Conservation (phyloP, 208 protist genomes). For the Leishmania braziliensis region DNA sequence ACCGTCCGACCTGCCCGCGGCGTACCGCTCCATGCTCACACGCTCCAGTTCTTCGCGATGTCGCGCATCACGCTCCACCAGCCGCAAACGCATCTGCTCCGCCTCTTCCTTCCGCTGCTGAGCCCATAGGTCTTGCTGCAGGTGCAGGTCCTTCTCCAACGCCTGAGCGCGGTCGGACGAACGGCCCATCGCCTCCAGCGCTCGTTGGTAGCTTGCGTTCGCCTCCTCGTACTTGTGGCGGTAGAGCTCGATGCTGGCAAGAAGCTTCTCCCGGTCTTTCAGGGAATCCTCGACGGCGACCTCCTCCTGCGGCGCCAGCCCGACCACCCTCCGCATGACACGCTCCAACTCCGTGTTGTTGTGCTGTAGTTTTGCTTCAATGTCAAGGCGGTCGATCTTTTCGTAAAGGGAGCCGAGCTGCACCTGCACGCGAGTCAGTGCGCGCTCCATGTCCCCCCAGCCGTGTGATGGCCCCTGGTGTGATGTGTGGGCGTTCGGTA, state of each 20-base stretch:
- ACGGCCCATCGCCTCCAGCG: conserved; percentile 68
- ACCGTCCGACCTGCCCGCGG: conserved; percentile 50
- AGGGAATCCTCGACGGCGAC: conserved; percentile 50
- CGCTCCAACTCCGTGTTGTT: conserved; percentile 71
- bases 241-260: conserved; percentile 64
- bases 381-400: conserved; percentile 67
- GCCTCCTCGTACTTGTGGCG: conserved; percentile 60
- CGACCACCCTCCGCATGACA: conserved; percentile 56
- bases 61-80: conserved; percentile 53
- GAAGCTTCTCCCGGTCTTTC: conserved; percentile 66
- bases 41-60: conserved; percentile 54
- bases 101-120: conserved; percentile 46
- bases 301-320: conserved; percentile 46
- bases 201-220: conserved; percentile 65
- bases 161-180: conserved; percentile 53
- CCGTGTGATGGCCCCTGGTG: neutral
- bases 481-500: neutral
- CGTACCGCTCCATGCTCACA: conserved; percentile 42
- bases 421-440: conserved; percentile 47
- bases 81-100: conserved; percentile 56
- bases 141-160: conserved; percentile 57
- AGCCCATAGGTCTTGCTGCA: conserved; percentile 53
- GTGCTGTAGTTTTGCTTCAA: conserved; percentile 51
- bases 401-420: conserved; percentile 64
- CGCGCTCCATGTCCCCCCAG: conserved; percentile 33